Evolutionary conservation across 768 basidiomycete species (phyloP), one percentile per base, ranked within the genome.

Genomic region (Lentinula sp.): DNA sequence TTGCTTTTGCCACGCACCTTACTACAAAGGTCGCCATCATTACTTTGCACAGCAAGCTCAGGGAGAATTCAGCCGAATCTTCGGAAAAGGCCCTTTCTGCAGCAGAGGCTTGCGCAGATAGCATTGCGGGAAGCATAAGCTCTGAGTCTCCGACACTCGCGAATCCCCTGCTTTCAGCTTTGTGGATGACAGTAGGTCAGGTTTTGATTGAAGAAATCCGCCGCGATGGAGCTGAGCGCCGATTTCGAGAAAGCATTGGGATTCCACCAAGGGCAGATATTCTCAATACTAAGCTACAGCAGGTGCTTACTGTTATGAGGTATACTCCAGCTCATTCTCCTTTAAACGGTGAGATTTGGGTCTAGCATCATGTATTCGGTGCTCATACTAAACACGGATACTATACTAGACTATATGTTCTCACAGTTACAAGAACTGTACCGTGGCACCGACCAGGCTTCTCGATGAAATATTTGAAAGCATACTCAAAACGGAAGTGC

Each of bases 11-110:
- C 31, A 70, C 69, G 18, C 72, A 71, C 50, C 68, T 66, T 15
- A 62, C 72, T 40, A 65, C 70, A 28, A 66, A 66, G 7, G 59
- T 65, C 16, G 72, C 72, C 32, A 63, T 64, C 5, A 66, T 70
- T 39, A 68, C 66, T 51, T 65, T 73, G 7, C 66, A 71, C 46
- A 64, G 61, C 48, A 63, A 46, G 23, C 56, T 35, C n/a, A 43
- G 48, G 28, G 40, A 10, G 4, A 35, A 13, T 34, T 37, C 43
- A 35, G 10, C 43, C 48, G 32, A 21, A 16, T 53, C 56, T 15
- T 42, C 48, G 13, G 23, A 34, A 35, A 50, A 49, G 40, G 23
- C 48, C 8, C 35, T 58, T 18, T 53, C 37, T 4, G 21, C 39
- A 16, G 48, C 48, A 18, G 48, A 62, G 34, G 53, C 34, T 6